phyloP scores from a whole-genome alignment of 352 stramenopile species.

The Pythium catenulatum region DNA sequence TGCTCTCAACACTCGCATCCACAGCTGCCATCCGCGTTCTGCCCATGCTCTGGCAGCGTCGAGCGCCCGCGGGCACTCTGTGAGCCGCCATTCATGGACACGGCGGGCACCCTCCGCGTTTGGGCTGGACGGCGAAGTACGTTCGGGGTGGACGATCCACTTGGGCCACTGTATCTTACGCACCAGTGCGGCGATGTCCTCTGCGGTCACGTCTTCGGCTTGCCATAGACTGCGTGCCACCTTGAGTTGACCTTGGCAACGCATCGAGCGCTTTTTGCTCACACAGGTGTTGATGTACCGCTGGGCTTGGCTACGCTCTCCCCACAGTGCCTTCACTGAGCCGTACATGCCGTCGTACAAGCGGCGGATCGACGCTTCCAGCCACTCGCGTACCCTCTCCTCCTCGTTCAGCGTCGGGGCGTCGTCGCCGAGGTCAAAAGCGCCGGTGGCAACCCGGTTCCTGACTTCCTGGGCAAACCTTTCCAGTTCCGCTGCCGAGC shows the following conservation, averaged over 20 bases:
- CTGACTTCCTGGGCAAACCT: neutral
- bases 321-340: neutral
- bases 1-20: neutral
- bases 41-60: neutral
- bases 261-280: neutral
- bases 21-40: neutral
- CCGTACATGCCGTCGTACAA: neutral
- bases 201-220: neutral
- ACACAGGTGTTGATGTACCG: neutral
- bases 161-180: neutral
- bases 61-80: neutral
- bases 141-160: neutral
- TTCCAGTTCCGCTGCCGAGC: neutral
- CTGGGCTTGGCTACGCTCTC: neutral
- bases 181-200: neutral
- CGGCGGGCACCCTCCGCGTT: neutral
- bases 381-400: neutral
- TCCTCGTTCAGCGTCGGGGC: neutral
- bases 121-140: neutral
- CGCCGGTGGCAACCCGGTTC: neutral
- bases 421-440: neutral
- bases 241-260: neutral
- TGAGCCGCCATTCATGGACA: neutral
- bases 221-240: neutral
- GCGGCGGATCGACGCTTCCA: neutral